Evolutionary conservation across 352 stramenopile genomes (phyloP), one percentile per base, ranked within the genome.

Genomic region (Globisporangium nunn): DNA sequence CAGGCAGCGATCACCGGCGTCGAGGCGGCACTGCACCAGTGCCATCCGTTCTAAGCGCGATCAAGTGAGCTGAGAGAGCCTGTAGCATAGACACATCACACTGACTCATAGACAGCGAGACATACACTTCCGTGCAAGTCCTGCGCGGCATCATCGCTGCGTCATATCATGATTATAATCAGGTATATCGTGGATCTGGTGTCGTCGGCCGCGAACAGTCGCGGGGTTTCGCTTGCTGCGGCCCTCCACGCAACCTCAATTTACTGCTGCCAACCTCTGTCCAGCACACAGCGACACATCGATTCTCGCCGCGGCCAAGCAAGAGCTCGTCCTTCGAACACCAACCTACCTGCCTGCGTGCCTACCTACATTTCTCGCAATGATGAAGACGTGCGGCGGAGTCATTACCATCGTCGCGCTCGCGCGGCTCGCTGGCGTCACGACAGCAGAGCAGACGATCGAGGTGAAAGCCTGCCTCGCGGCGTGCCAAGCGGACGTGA

Each of bases 401-500:
- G 41, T 6, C 14, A 1, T 46, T 46, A 17, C 41, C 4, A 29
- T 15, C 41, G 41, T n/a, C 41, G 41, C 15, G 17, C 41, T 47
- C 41, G 41, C 41, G 41, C 41, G 23, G 41, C 41, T 47, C n/a
- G 41, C 41, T 5, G n/a, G 17, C 17, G n/a, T 28, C 41, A 17
- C 41, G n/a, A 4, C 5, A 4, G n/a, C 41, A 29, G 41, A 47
- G 17, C 41, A 29, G 6, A 47, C 15, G 15, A 17, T 47, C 15
- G 41, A 17, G 17, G 41, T 29, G 41, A 29, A 15, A 15, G 5
- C 11, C 2, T 81, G 72, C 61, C 46, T 61, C 48, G 72, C 72
- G 0, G 53, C 45, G 23, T 82, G 72, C 52, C 63, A 75, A 51
- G 70, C 70, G 5, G 61, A 78, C 52, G 65, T 82, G 28, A 69